These are phyloP conservation scores for Geosmithia morbida DNA, from an alignment of 2,329 filamentous ascomycete genomes.

Conservation along the genomic window DNA sequence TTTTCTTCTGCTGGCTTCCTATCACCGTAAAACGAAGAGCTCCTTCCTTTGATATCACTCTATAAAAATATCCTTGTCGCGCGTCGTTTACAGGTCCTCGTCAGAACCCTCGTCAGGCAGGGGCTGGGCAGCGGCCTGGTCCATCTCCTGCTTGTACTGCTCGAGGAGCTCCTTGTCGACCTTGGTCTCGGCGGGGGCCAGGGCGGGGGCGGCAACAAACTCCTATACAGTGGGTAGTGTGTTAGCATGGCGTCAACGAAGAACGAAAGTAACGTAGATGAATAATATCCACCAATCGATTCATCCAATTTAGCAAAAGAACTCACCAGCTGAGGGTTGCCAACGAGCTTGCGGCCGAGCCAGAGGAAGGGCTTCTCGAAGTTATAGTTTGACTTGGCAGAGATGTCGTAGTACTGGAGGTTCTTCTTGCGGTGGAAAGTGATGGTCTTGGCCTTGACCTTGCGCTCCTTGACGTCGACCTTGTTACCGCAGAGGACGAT, in stretches of 20 bases:
- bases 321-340: constrained; percentile 48
- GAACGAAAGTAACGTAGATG: background rate
- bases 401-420: constrained; percentile 99
- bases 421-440: constrained; percentile 99
- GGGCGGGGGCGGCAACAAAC: constrained; percentile 88
- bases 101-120: constrained; percentile 92
- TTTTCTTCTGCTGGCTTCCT: background rate
- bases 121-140: constrained; percentile 62
- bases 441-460: constrained; percentile 99
- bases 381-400: constrained; percentile 99
- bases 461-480: constrained; percentile 99
- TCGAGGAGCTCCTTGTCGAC: constrained; percentile 74
- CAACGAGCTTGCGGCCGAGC: constrained; percentile 96
- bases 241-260: constrained; percentile 10
- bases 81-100: constrained; percentile 39
- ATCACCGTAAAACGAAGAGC: background rate
- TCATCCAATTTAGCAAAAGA: background rate
- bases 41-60: background rate
- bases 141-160: constrained; percentile 83
- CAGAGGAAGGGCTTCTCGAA: constrained; percentile 99
- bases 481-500: constrained; percentile 99
- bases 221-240: constrained; percentile 39
- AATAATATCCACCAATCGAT: background rate
- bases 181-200: constrained; percentile 83
- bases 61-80: background rate